Base-by-base conservation (phyloP, 495 filamentous ascomycete species). In the Tuber microsphaerosporum region DNA sequence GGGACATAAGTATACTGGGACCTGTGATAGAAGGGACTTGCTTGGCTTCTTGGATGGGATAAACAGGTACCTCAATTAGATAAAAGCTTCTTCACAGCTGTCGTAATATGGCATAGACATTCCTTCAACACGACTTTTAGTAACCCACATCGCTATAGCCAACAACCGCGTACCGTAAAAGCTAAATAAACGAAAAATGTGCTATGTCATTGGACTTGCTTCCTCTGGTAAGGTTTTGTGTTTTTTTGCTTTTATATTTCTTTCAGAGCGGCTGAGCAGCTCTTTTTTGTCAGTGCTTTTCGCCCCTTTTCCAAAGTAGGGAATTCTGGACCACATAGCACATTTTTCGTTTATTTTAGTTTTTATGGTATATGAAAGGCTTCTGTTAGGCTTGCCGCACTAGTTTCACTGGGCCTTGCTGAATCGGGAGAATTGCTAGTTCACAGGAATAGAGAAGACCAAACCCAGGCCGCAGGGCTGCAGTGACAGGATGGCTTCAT, bases 71-170 rank as follows among this genome's bases (percentile, higher is more conserved):
- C 48, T 26, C n/a, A 8, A 26, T 2, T 56, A 26, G 7, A 26
- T 4, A 4, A 9, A 22, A 26, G 10, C 48, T n/a, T 6, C 46
- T 22, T 56, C 20, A 14, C 22, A n/a, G 22, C 2, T 56, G 22
- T 56, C 8, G 0, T 26, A 56, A 14, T 22, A 26, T 2, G 42
- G 10, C 7, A 26, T 56, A 26, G 22, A 26, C 22, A 65, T 34
- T 12, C 16, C 26, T 31, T 65, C 34, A n/a, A n/a, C 51, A 4
- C 10, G 2, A 10, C 26, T 65, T 31, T 10, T 65, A 2, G 48
- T 56, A 6, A 2, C 0, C 48, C 0, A 9, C 22, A 14, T 14
- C 2, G 10, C 20, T 2, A 22, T 0, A 10, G n/a, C 22, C 8
- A 56, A 56, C 22, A 26, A 56, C 9, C 2, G 48, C 2, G 26